Conservation (phyloP, 2,329 filamentous ascomycete species). For the Meredithiella fracta region DNA sequence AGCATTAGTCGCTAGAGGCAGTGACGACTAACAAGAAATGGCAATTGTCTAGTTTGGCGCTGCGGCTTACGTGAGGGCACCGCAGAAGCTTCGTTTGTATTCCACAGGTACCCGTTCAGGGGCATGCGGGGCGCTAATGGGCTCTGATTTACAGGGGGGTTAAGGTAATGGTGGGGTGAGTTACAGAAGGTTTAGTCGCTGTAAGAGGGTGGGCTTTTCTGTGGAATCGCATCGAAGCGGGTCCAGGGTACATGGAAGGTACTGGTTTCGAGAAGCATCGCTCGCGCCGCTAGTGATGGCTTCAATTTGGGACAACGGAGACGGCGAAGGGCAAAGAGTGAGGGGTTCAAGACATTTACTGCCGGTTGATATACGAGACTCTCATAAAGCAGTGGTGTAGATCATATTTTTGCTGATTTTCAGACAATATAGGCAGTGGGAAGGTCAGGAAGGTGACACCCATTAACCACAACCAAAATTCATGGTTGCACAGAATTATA, state of each 20-base stretch:
- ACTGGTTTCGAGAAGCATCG: constrained; percentile 2
- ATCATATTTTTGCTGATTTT: no score
- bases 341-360: no score
- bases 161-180: background rate
- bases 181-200: background rate
- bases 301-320: constrained; percentile 3
- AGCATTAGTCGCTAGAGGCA: background rate
- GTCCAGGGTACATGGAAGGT: constrained; percentile 7
- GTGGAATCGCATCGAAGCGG: constrained; percentile 13
- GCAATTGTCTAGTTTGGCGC: background rate
- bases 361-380: no score
- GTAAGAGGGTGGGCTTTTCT: background rate
- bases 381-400: no score
- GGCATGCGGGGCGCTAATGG: background rate
- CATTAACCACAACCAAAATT: background rate
- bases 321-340: background rate
- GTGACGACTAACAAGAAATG: background rate
- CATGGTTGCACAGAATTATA: background rate
- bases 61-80: background rate
- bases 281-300: background rate
- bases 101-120: constrained; percentile 7
- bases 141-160: background rate
- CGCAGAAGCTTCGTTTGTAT: constrained; percentile 12
- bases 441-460: background rate
- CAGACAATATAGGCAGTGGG: no score